A percentile compares a stretch with the other conserved stretches of the same genome.
Conservation (phyloP, 1,284 basidiomycete species). For the Vanrija pseudolonga region DNA sequence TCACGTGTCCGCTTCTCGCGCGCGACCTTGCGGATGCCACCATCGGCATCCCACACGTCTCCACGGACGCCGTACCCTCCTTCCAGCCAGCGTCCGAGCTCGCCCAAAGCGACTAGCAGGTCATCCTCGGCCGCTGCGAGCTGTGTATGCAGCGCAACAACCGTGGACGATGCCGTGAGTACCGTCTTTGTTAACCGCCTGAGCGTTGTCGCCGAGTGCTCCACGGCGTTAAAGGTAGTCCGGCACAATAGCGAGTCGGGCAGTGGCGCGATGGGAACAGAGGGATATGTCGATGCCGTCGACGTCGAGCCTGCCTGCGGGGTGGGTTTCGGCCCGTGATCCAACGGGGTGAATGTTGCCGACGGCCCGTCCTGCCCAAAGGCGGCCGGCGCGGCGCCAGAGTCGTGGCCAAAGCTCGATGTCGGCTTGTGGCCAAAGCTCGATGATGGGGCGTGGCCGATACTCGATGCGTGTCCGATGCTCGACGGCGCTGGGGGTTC, state of each 20-base stretch:
- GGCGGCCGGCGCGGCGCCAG: no score
- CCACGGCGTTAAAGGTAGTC: slow-evolving; percentile 43
- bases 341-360: no score
- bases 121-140: slow-evolving; percentile 45
- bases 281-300: background rate
- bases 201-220: slow-evolving; percentile 37
- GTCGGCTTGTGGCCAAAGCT: background rate
- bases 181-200: slow-evolving; percentile 41
- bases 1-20: slow-evolving; percentile 31
- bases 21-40: slow-evolving; percentile 32
- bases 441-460: no score
- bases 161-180: slow-evolving; percentile 25
- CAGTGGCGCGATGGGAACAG: slow-evolving; percentile 34
- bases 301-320: background rate
- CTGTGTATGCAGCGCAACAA: slow-evolving; percentile 36
- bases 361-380: no score
- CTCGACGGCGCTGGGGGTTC: no score
- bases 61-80: slow-evolving; percentile 32
- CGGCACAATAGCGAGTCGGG: slow-evolving; percentile 44
- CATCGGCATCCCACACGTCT: slow-evolving; percentile 25
- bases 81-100: slow-evolving; percentile 41
- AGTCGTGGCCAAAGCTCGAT: background rate
- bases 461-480: no score
- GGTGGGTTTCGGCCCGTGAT: background rate
- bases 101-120: slow-evolving; percentile 34